Evolutionary conservation across 2,329 filamentous ascomycete species (phyloP).

Genomic region (Aschersonia sp.): DNA sequence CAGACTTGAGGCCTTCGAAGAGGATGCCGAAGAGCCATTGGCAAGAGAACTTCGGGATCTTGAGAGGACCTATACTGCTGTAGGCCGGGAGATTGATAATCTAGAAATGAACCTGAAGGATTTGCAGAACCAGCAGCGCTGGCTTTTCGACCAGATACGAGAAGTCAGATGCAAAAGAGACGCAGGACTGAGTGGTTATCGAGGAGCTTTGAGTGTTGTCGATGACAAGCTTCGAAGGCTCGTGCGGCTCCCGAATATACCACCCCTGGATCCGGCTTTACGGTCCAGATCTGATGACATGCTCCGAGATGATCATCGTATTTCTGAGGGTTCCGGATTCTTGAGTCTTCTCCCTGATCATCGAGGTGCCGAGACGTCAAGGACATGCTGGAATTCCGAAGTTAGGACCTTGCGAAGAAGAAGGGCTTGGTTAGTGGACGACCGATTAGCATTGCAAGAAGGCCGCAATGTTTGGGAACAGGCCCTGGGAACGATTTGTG

Average conservation of each 20-base stretch:
- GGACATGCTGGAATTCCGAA: constrained; percentile 56
- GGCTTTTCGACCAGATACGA: constrained; percentile 43
- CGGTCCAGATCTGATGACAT: constrained; percentile 11
- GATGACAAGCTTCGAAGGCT: constrained; percentile 48
- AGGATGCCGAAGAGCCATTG: constrained; percentile 42
- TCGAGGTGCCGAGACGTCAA: constrained; percentile 56
- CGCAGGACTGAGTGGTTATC: constrained; percentile 59
- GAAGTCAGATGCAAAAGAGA: constrained; percentile 52
- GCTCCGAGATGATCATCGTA: constrained; percentile 11
- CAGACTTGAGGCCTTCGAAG: constrained; percentile 40
- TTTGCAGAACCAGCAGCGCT: constrained; percentile 45
- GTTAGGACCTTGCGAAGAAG: constrained; percentile 38
- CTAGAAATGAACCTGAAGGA: constrained; percentile 49
- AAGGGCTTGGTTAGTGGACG: constrained; percentile 41
- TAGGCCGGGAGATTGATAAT: constrained; percentile 50
- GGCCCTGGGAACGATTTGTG: constrained; percentile 40
- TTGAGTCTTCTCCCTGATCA: constrained; percentile 46
- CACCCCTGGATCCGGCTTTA: constrained; percentile 34
- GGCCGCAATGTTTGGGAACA: constrained; percentile 54
- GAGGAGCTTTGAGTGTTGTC: constrained; percentile 49
- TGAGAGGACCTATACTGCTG: constrained; percentile 32
- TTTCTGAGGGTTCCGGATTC: constrained; percentile 34
- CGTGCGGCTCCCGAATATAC: constrained; percentile 40
- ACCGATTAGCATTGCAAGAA: constrained; percentile 51
- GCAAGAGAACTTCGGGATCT: constrained; percentile 46